Evolutionary conservation across 768 basidiomycete species (phyloP), one percentile per base, ranked within the genome.

Genomic region (Calocera cornea): DNA sequence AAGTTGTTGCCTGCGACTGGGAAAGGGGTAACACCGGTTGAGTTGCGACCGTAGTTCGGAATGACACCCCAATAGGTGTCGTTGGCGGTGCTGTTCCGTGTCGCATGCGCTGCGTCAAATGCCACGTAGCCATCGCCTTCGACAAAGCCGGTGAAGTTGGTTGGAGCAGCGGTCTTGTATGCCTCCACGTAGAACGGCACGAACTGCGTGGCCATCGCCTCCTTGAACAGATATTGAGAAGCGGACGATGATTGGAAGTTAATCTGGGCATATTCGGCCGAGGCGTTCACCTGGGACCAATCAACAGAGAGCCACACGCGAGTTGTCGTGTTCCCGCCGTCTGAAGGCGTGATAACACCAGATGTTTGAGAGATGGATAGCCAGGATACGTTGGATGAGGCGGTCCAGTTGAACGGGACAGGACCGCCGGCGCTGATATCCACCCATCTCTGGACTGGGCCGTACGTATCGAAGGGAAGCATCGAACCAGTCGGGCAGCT

Each of bases 361-460:
- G 78, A 73, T 0, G 79, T 72, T 2, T 80, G 76, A 3, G 81
- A 79, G 12, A 87, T 72, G 2, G 75, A 75, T 41, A 87, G 70
- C 86, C 86, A 89, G 2, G 82, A 74, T 3, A 75, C 82, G 68
- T 84, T 84, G 67, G 77, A 72, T 0, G 78, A 75, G 2, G 79
- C 81, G 0, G 78, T 83, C 77, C 82, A 89, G 0, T 78, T 82
- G 75, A 87, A 87, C 0, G 83, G 77, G 0, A 74, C 73, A 1
- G 85, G 84, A 0, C 86, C 86, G 17, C 86, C 86, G 1, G 84
- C 80, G 0, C 83, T 80, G 67, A 89, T 78, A 68, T 87, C 87
- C 68, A 89, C 74, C 76, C 81, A 89, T 19, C 82, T 77, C 70
- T 77, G 74, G 65, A 82, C 78, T 1, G 85, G 80, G 10, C 82